Conservation (phyloP, 345 rosid species). For the Raphanus raphanistrum region DNA sequence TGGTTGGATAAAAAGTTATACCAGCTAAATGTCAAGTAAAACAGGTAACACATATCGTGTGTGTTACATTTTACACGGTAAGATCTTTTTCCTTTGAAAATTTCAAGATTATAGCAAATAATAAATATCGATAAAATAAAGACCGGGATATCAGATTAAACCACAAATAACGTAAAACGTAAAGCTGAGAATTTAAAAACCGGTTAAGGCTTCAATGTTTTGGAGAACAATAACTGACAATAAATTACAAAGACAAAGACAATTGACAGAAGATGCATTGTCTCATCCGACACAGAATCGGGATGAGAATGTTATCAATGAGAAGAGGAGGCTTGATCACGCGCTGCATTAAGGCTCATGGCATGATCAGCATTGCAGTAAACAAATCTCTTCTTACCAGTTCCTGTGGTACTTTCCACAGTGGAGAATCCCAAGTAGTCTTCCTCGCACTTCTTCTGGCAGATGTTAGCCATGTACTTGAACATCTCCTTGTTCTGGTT, state of each 20-base stretch:
- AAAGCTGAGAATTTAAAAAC: not conserved
- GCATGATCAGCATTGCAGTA: conserved; percentile 55
- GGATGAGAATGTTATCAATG: conserved; percentile 6
- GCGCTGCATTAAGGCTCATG: not conserved
- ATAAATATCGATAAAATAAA: not conserved
- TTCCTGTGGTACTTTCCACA: conserved; percentile 39
- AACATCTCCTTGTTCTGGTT: conserved; percentile 46
- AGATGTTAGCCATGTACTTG: conserved; percentile 54
- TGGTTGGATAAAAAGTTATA: not conserved
- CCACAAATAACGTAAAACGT: not conserved
- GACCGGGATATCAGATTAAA: not conserved
- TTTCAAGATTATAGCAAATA: no score
- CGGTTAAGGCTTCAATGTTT: not conserved
- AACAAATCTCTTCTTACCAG: conserved; percentile 50
- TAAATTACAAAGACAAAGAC: conserved; percentile 7
- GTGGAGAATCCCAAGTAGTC: conserved; percentile 57
- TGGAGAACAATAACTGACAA: not conserved
- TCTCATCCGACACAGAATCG: not conserved
- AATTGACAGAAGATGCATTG: not conserved
- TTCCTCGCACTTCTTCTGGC: conserved; percentile 47
- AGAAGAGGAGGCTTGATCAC: conserved; percentile 29
- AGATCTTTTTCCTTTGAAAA: no score
- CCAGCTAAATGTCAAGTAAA: no score
- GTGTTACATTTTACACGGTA: no score
- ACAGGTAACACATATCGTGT: no score